These are phyloP conservation scores for Albugo candida DNA, from an alignment of 352 stramenopile genomes.

Conservation along the genomic window DNA sequence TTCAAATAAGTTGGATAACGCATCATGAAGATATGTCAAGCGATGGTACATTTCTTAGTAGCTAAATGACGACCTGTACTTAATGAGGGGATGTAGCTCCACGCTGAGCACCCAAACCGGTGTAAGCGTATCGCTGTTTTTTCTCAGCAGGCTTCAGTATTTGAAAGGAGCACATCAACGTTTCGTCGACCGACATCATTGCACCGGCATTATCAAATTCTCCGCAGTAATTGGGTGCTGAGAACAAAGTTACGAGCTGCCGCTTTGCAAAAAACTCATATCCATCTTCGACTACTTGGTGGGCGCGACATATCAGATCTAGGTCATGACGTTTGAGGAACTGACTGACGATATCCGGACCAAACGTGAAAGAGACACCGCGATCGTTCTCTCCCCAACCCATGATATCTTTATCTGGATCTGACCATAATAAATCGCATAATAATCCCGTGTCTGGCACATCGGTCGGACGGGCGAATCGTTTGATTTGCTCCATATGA, in stretches of 20 bases:
- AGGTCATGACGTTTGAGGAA: slow-evolving; percentile 96
- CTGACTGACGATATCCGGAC: slow-evolving; percentile 94
- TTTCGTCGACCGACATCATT: slow-evolving; percentile 62
- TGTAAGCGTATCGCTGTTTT: slow-evolving; percentile 62
- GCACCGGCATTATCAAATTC: slow-evolving; percentile 72
- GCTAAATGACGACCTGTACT: too few species aligned
- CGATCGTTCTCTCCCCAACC: slow-evolving; percentile 97
- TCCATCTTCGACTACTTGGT: slow-evolving; percentile 73
- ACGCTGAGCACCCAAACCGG: slow-evolving; percentile 33
- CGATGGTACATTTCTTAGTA: too few species aligned
- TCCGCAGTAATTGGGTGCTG: slow-evolving; percentile 82
- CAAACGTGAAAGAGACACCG: slow-evolving; percentile 95
- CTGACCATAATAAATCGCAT: slow-evolving; percentile 96
- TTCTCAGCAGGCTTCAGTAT: slow-evolving; percentile 62
- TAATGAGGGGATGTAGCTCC: slow-evolving; percentile 23
- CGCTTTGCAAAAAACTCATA: slow-evolving; percentile 58
- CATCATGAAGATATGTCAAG: too few species aligned
- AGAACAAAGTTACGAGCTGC: slow-evolving; percentile 82
- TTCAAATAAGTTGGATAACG: too few species aligned
- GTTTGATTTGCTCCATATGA: slow-evolving; percentile 86
- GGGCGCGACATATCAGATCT: slow-evolving; percentile 93
- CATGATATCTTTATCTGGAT: slow-evolving; percentile 97
- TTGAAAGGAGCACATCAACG: slow-evolving; percentile 57
- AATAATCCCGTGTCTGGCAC: slow-evolving; percentile 88
- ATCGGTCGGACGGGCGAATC: slow-evolving; percentile 83